Evolutionary conservation across 441 rosid species (phyloP).

Genomic region (Euphorbia celastroides): DNA sequence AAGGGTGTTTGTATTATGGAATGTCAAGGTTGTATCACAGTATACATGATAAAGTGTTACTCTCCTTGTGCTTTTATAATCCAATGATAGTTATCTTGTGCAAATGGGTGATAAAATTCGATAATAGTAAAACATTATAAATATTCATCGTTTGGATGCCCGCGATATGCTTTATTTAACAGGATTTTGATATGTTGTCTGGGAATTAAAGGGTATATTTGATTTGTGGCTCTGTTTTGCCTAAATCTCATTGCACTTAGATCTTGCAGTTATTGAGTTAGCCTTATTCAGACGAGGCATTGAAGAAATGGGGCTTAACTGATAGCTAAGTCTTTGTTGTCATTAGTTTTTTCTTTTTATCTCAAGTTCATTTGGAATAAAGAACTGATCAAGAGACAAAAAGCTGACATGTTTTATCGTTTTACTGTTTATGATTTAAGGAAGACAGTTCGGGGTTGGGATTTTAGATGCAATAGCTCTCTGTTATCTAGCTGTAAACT

Average conservation of each 20-base stretch:
- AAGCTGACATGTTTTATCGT: neutral
- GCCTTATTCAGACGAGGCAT: neutral
- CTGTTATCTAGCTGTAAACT: neutral
- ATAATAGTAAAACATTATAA: neutral
- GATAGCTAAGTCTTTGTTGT: neutral
- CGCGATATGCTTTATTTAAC: neutral
- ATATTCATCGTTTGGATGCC: neutral
- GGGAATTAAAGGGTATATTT: neutral
- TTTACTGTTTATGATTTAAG: neutral
- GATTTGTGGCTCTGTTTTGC: conserved; percentile 11
- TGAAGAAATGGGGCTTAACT: neutral
- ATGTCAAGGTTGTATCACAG: neutral
- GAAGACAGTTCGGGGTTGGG: neutral
- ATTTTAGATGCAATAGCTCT: neutral
- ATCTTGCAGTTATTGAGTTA: neutral
- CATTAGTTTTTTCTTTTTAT: neutral
- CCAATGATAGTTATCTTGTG: neutral
- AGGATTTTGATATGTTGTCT: neutral
- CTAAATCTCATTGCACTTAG: neutral
- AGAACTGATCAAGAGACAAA: neutral
- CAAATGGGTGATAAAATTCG: neutral
- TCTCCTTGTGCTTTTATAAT: neutral
- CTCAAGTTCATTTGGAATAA: neutral
- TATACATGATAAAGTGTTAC: neutral
- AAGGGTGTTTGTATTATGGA: too few species aligned